Evolutionary conservation across 2,329 filamentous ascomycete species (phyloP), one percentile per base, ranked within the genome.

Genomic region (Alternaria arbusti): DNA sequence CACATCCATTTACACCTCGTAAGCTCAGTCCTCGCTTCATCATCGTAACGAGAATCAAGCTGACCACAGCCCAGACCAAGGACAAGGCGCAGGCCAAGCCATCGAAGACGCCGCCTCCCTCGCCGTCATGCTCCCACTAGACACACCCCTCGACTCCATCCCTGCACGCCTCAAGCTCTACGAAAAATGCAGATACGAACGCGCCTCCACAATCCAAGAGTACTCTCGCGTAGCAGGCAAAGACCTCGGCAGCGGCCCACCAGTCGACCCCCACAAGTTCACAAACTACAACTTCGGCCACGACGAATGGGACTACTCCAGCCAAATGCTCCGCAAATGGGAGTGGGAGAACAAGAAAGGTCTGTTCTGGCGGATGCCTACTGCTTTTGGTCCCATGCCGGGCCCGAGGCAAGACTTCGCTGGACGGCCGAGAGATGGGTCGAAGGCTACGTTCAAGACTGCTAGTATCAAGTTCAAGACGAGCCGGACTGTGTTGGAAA

Each of bases 71-170:
- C 12, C 26, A 78, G 79, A 88, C 64, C 87, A 88, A 76, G 88
- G 85, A 0, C 88, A 90, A 72, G 89, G 89, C 3, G 89, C 85
- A 9, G 88, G 80, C 0, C 82, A 87, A 60, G 90, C 90, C 0
- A 90, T 92, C 46, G 90, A 92, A 72, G 90, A 92, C 65, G 89
- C 86, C 0, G 86, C 85, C 0, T 84, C 88, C 0, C 73, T 92
- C 0, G 84, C 83, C 1, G 84, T 86, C 2, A 81, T 92, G 7
- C 79, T 92, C 0, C 84, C 85, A 0, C 65, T 68, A 0, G 84
- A 83, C 0, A 85, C 85, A 0, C 59, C 71, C 0, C 64, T 73
- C 0, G 74, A 80, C 0, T 85, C 88, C 0, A 79, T 91, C 0
- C 78, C 84, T 0, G 84, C 86, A 8, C 83, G 89, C 0, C 78